Evolutionary conservation across 2,329 filamentous ascomycete genomes (phyloP).

Genomic region (Pseudopyricularia cyperi): DNA sequence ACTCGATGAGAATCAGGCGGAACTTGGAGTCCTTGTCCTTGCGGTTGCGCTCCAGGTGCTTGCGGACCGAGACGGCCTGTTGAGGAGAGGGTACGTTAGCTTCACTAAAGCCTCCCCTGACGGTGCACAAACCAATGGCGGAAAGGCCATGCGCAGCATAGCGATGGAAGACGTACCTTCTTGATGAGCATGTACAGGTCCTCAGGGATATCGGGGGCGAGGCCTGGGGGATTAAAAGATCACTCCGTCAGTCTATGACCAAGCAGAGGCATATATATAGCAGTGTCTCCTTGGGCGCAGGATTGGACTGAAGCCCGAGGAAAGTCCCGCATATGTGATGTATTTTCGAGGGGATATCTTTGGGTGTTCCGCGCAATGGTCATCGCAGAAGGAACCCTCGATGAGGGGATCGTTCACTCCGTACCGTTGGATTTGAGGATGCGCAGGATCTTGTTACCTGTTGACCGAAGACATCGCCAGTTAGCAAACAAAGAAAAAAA

Average conservation of each 20-base stretch:
- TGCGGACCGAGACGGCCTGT: slow-evolving; percentile 92
- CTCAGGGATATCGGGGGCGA: slow-evolving; percentile 97
- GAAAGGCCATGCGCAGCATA: neutral
- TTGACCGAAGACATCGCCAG: neutral
- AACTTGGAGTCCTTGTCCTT: slow-evolving; percentile 99
- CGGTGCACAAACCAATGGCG: neutral
- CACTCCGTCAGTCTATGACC: slow-evolving; percentile 89
- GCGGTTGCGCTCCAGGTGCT: slow-evolving; percentile 99
- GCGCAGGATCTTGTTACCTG: slow-evolving; percentile 99
- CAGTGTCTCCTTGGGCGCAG: slow-evolving; percentile 6
- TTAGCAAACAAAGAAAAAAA: neutral
- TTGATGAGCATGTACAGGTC: slow-evolving; percentile 99
- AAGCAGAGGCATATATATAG: slow-evolving; percentile 62
- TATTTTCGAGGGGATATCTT: neutral
- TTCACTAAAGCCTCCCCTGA: neutral
- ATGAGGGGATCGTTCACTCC: slow-evolving; percentile 30
- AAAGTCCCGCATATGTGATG: neutral
- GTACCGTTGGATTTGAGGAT: slow-evolving; percentile 97
- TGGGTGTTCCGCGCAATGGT: neutral
- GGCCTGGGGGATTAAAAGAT: slow-evolving; percentile 63
- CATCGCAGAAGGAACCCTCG: neutral
- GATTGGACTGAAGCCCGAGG: neutral
- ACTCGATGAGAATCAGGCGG: slow-evolving; percentile 99
- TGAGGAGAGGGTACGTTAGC: slow-evolving; percentile 7
- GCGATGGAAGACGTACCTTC: slow-evolving; percentile 52